Evolutionary conservation across 768 basidiomycete species (phyloP).

Genomic region (Trametes meyenii): DNA sequence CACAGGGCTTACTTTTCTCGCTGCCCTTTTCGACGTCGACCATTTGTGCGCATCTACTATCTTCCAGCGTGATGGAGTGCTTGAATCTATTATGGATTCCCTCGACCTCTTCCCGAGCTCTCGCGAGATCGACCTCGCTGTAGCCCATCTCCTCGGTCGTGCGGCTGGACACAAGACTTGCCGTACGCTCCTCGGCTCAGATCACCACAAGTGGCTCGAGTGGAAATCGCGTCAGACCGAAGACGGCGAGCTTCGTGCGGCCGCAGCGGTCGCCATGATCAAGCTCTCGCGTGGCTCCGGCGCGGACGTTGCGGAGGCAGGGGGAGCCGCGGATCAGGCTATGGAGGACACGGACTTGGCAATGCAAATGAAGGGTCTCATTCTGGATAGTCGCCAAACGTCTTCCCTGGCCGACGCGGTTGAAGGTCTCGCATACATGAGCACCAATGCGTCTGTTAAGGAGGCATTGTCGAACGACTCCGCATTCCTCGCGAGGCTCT

Average conservation of each 20-base stretch:
- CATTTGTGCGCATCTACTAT: constrained; percentile 65
- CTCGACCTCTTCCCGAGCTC: constrained; percentile 65
- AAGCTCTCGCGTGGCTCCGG: constrained; percentile 69
- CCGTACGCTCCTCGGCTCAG: constrained; percentile 58
- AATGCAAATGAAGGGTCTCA: constrained; percentile 57
- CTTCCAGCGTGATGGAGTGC: constrained; percentile 61
- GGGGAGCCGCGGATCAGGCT: constrained; percentile 21
- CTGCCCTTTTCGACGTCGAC: constrained; percentile 87
- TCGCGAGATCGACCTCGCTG: constrained; percentile 51
- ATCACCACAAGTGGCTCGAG: constrained; percentile 70
- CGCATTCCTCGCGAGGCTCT: constrained; percentile 57
- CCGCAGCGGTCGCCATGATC: constrained; percentile 73
- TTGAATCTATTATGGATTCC: constrained; percentile 68
- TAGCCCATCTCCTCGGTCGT: constrained; percentile 76
- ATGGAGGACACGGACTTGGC: constrained; percentile 51
- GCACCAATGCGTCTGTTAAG: constrained; percentile 62
- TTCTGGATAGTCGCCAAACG: constrained; percentile 44
- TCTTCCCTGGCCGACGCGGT: constrained; percentile 63
- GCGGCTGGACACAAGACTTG: constrained; percentile 77
- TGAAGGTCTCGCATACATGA: constrained; percentile 87
- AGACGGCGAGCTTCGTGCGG: constrained; percentile 53
- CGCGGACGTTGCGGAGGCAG: constrained; percentile 45
- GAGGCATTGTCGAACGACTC: constrained; percentile 58
- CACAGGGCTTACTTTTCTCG: constrained; percentile 63
- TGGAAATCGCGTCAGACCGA: constrained; percentile 50